These are phyloP conservation scores for Phycomyces nitens DNA, from an alignment of 192 early-diverging fungal species.

Conservation along the genomic window DNA sequence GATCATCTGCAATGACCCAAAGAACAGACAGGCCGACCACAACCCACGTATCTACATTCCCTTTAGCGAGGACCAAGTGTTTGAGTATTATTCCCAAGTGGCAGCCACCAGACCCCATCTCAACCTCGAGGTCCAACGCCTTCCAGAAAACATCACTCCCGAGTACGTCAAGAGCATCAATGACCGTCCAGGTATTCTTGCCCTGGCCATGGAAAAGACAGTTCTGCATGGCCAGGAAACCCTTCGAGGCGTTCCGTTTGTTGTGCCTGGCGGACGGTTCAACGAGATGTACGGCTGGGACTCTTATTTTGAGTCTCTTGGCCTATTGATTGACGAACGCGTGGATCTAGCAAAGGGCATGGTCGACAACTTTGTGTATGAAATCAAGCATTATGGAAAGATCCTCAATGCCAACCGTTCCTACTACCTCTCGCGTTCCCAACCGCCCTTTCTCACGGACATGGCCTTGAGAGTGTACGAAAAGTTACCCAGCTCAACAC, in stretches of 20 bases:
- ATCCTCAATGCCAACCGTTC: slow-evolving; percentile 97
- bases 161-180: slow-evolving; percentile 91
- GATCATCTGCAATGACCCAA: slow-evolving; percentile 86
- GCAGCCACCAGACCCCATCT: slow-evolving; percentile 63
- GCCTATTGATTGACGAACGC: slow-evolving; percentile 84
- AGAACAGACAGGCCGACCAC: slow-evolving; percentile 77
- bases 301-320: slow-evolving; percentile 88
- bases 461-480: slow-evolving; percentile 83
- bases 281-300: slow-evolving; percentile 99
- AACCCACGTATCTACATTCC: slow-evolving; percentile 91
- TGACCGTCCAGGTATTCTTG: slow-evolving; percentile 81
- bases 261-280: slow-evolving; percentile 96
- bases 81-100: slow-evolving; percentile 76
- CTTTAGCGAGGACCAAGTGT: slow-evolving; percentile 67
- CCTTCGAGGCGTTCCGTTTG: slow-evolving; percentile 78
- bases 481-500: slow-evolving; percentile 46
- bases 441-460: slow-evolving; percentile 96
- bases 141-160: slow-evolving; percentile 84
- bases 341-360: slow-evolving; percentile 85
- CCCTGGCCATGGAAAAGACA: slow-evolving; percentile 66
- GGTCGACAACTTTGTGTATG: slow-evolving; percentile 96
- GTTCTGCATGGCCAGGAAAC: slow-evolving; percentile 43
- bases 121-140: slow-evolving; percentile 69
- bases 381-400: slow-evolving; percentile 97
- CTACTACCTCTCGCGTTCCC: slow-evolving; percentile 93